Evolutionary conservation across 1,284 basidiomycete species (phyloP).

Genomic region (Cryptococcus sp.): DNA sequence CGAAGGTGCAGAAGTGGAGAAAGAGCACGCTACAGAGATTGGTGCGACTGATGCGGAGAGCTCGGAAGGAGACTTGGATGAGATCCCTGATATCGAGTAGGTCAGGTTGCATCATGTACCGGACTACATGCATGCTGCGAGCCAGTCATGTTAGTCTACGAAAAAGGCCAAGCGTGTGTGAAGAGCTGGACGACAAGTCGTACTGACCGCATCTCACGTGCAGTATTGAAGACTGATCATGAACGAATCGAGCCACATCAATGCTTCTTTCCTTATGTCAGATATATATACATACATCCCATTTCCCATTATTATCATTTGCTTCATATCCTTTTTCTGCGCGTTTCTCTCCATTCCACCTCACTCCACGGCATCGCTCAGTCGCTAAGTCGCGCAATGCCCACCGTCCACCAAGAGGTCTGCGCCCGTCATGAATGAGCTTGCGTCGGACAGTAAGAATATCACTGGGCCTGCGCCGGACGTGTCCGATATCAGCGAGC

Average conservation of each 20-base stretch:
- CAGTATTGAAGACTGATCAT: too few species aligned
- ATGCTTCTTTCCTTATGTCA: too few species aligned
- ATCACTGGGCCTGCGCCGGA: conserved; percentile 34
- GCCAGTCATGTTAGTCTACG: background rate
- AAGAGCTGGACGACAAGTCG: too few species aligned
- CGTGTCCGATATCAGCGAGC: background rate
- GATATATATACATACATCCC: too few species aligned
- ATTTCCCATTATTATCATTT: background rate
- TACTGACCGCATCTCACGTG: too few species aligned
- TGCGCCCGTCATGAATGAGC: conserved; percentile 46
- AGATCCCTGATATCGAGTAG: conserved; percentile 24
- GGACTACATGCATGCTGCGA: too few species aligned
- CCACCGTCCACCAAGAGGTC: conserved; percentile 49
- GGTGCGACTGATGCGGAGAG: background rate
- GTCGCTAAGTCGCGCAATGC: conserved; percentile 39
- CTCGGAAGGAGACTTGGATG: conserved; percentile 4
- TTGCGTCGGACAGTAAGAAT: conserved; percentile 53
- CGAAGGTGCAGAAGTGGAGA: background rate
- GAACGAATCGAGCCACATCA: too few species aligned
- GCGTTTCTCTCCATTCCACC: background rate
- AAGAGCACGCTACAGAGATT: background rate
- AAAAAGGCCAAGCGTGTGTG: background rate
- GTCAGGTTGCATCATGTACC: too few species aligned
- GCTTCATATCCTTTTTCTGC: background rate
- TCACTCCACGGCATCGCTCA: background rate